These are phyloP conservation scores for Fusarium papillatum DNA, from an alignment of 2,329 filamentous ascomycete genomes.

Conservation along the genomic window DNA sequence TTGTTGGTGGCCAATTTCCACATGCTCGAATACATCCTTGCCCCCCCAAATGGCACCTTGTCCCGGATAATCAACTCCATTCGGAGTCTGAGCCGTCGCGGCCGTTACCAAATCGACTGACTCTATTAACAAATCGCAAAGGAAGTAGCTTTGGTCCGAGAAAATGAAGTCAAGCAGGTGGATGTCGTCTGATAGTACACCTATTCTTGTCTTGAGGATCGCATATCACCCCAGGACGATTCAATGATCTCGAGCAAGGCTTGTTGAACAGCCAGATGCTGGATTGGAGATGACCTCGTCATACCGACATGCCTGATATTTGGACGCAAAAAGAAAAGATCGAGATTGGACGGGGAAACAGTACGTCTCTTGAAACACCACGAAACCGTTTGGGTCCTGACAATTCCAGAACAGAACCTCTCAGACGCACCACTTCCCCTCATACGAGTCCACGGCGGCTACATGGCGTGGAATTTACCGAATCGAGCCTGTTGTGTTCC, in stretches of 20 bases:
- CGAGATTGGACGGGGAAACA: not conserved
- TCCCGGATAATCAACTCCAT: constrained; percentile 15
- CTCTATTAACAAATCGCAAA: constrained; percentile 14
- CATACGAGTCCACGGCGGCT: not conserved
- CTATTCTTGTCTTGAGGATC: not conserved
- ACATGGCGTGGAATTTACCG: not conserved
- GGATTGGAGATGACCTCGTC: not conserved
- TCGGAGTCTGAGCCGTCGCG: not conserved
- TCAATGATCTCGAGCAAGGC: not conserved
- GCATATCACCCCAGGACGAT: not conserved
- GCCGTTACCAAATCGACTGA: constrained; percentile 2
- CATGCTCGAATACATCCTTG: constrained; percentile 5
- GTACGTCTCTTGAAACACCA: not conserved
- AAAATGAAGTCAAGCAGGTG: not conserved
- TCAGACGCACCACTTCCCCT: not conserved
- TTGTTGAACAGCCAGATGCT: not conserved
- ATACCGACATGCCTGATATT: not conserved
- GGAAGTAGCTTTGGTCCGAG: constrained; percentile 8
- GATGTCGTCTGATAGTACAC: not conserved
- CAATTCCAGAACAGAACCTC: not conserved
- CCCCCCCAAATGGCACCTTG: constrained; percentile 6
- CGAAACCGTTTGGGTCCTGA: not conserved
- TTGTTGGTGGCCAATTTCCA: constrained; percentile 13
- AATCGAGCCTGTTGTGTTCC: not conserved
- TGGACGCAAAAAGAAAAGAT: not conserved